phyloP scores from a whole-genome alignment of 2,329 filamentous ascomycete genomes.

The Fusarium hainanense region DNA sequence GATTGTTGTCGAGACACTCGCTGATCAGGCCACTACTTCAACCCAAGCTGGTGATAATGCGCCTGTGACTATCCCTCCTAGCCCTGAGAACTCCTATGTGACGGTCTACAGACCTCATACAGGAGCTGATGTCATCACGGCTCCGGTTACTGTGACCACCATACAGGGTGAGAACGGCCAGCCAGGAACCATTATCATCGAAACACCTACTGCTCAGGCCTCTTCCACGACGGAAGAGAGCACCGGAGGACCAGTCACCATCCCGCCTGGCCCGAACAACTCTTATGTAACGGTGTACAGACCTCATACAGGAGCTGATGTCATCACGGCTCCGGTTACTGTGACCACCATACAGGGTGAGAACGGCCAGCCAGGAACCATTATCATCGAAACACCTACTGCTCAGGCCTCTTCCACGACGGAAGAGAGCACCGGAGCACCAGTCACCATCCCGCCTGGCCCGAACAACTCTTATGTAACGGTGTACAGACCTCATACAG shows the following conservation, averaged over 20 bases:
- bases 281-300: slow-evolving; percentile 22
- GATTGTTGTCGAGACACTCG: slow-evolving; percentile 25
- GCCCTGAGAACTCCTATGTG: slow-evolving; percentile 21
- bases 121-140: slow-evolving; percentile 16
- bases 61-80: slow-evolving; percentile 21
- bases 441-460: slow-evolving; percentile 12
- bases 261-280: slow-evolving; percentile 11
- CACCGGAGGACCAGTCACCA: slow-evolving; percentile 1
- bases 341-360: slow-evolving; percentile 14
- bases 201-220: slow-evolving; percentile 10
- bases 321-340: slow-evolving; percentile 13
- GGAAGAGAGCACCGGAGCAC: neutral
- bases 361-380: slow-evolving; percentile 13
- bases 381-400: slow-evolving; percentile 21
- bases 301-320: slow-evolving; percentile 4
- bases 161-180: slow-evolving; percentile 13
- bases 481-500: slow-evolving; percentile 16
- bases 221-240: neutral
- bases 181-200: slow-evolving; percentile 22
- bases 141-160: slow-evolving; percentile 25
- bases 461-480: slow-evolving; percentile 19
- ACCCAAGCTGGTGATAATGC: neutral
- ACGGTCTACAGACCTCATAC: slow-evolving; percentile 31
- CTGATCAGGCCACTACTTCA: neutral
- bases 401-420: neutral